Evolutionary conservation across 805 yeast genomes (phyloP).

Genomic region (Candida silvatica): DNA sequence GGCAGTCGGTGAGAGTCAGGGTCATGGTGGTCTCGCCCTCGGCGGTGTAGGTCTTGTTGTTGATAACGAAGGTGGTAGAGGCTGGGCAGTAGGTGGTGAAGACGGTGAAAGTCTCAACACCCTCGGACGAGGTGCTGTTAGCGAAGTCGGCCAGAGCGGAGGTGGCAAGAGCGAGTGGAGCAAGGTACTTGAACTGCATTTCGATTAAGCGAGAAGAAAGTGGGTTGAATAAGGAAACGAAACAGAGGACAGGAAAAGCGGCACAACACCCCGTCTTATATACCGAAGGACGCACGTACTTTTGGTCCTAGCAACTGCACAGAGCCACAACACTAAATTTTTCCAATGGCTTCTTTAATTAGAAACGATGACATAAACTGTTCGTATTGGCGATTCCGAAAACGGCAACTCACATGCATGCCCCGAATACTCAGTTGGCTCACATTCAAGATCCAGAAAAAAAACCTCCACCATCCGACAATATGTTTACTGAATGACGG

Average conservation of each 20-base stretch:
- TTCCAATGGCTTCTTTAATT: no score
- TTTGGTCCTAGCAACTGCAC: no score
- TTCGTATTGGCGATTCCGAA: no score
- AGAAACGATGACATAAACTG: no score
- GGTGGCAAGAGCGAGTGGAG: slow-evolving; percentile 27
- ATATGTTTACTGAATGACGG: no score
- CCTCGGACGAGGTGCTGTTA: slow-evolving; percentile 37
- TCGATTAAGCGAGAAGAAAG: slow-evolving; percentile 25
- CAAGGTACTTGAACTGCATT: slow-evolving; percentile 28
- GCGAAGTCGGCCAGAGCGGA: slow-evolving; percentile 39
- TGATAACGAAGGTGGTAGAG: slow-evolving; percentile 57
- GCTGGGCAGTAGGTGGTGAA: slow-evolving; percentile 80
- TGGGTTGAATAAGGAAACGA: not conserved
- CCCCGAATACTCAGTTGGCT: no score
- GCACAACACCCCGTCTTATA: no score
- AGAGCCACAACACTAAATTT: no score
- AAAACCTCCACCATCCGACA: no score
- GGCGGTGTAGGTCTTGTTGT: slow-evolving; percentile 64
- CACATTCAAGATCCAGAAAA: no score
- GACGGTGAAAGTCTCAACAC: slow-evolving; percentile 57
- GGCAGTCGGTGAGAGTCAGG: slow-evolving; percentile 79
- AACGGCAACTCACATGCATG: no score
- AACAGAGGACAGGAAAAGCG: not conserved
- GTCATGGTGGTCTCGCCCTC: slow-evolving; percentile 76
- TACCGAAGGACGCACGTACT: not conserved